Base-by-base conservation (phyloP, 371 early-diverging fungal genomes). In the Apophysomyces ossiformis region DNA sequence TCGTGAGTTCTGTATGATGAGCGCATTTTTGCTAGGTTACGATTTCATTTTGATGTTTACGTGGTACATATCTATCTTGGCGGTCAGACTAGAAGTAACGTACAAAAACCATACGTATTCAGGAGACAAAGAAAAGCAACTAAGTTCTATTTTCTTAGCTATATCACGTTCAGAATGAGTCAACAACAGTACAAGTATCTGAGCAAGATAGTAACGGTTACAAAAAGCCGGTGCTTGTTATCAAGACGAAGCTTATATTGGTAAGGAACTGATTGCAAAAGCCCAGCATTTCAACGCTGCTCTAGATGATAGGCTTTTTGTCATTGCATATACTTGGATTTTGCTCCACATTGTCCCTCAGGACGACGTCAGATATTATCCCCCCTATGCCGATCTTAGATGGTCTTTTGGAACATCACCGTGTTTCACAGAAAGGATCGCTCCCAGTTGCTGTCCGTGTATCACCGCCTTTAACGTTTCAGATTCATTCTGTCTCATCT, bases 21-120 rank as follows among this genome's bases (percentile, higher is more conserved):
- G 93, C 39, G 90, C 92, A 16, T 85, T 95, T 57, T 85, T 95
- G 63, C 76, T 94, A 32, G 82, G 91, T 50, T 95, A 92, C 70
- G 96, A 97, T 74, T 86, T 89, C 67, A 67, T 92, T 58, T 85
- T 92, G 43, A 81, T 96, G 83, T 95, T 96, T 57, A 93, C 96
- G 12, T 87, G 95, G 74, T 96, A 91, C 71, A 84, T 92, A 15
- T 90, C 96, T 16, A 88, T 95, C 39, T 78, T 97, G 73, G 90
- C 95, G 37, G 83, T 96, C 21, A 96, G 95, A 74, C 79, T 96
- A 35, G 95, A 97, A 77, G 76, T 93, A 69, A 1, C 77, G 83
- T 62, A 44, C 36, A 15, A 37, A 38, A n/a, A 11, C 36, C 7
- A 13, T 47, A 13, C 39, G 1, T 13, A 50, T 41, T 56, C 8